A percentile compares a stretch with the other conserved stretches of the same genome.
Conservation (phyloP, 2,329 filamentous ascomycete species). For the Salinomyces thailandicus region DNA sequence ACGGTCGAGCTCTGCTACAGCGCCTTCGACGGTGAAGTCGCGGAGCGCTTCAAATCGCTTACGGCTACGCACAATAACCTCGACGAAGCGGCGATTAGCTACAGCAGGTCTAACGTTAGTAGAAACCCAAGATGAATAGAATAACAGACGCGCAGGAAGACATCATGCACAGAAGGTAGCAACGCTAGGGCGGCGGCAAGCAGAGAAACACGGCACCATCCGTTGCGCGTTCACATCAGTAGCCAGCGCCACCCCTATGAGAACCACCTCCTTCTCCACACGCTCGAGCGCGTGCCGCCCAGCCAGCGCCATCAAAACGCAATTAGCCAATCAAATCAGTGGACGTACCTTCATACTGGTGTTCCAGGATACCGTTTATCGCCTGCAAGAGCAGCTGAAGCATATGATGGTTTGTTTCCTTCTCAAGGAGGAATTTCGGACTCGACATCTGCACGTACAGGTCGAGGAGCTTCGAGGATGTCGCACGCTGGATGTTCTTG, state of each 20-base stretch:
- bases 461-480: conserved; percentile 74
- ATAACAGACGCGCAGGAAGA: no score
- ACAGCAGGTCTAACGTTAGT: no score
- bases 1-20: conserved; percentile 80
- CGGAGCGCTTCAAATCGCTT: conserved; percentile 77
- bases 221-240: no score
- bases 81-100: conserved; percentile 76
- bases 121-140: no score
- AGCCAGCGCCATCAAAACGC: no score
- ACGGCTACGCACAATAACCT: conserved; percentile 65
- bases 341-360: conserved; percentile 43
- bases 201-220: no score
- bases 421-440: conserved; percentile 81
- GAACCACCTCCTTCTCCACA: no score
- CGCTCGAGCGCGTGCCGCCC: no score
- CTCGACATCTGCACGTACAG: conserved; percentile 88
- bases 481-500: conserved; percentile 61
- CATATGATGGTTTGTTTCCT: conserved; percentile 78
- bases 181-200: no score
- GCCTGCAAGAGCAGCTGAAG: conserved; percentile 76
- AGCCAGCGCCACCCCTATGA: no score
- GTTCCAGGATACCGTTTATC: conserved; percentile 80
- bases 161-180: no score
- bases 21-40: conserved; percentile 82
- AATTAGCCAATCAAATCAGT: background rate